Base-by-base conservation (phyloP, 805 yeast species). In the Metschnikowia borealis region DNA sequence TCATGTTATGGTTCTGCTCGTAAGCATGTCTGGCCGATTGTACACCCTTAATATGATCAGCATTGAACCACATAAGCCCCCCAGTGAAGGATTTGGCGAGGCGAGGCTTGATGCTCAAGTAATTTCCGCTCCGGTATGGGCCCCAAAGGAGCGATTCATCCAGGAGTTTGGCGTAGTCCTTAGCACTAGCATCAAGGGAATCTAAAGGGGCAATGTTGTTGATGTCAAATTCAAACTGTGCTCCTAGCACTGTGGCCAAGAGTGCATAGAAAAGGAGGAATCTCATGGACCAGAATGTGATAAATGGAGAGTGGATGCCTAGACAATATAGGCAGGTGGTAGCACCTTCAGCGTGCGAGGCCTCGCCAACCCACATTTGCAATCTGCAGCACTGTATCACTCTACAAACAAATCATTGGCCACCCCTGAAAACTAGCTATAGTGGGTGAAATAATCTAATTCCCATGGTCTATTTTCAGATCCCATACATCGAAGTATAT, bases 31-130 rank as follows among this genome's bases (percentile, higher is more conserved):
- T 81, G 21, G 85, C 66, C 20, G 74, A 69, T 5, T 74, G 68
- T 11, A 88, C 59, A 1, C 85, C 85, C 5, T 69, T 66, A 52
- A 78, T 73, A 29, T 72, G 68, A 53, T 87, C 85, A 5, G 80
- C 77, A 61, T 84, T 83, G 70, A 82, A 88, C 98, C 98, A 92
- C 83, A 92, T 81, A 23, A 91, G 70, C 0, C 98, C 98, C 13
- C 89, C 71, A 51, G 85, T 62, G 46, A 94, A 74, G 1, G 92
- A 81, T 34, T 81, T 76, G 1, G 97, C 96, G 3, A 87, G 60
- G 44, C 92, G 73, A 2, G 98, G 96, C 42, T 91, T 76, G 43
- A 94, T 70, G 1, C 98, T 98, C 52, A 91, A 72, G 67, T 91
- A 94, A 39, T 89, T 73, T 49, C 89, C 87, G 7, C 97, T 84